Percentiles rank a stretch among this genome's conserved stretches.
Conservation (phyloP, 805 yeast species). For the Saturnispora serradocipensis region DNA sequence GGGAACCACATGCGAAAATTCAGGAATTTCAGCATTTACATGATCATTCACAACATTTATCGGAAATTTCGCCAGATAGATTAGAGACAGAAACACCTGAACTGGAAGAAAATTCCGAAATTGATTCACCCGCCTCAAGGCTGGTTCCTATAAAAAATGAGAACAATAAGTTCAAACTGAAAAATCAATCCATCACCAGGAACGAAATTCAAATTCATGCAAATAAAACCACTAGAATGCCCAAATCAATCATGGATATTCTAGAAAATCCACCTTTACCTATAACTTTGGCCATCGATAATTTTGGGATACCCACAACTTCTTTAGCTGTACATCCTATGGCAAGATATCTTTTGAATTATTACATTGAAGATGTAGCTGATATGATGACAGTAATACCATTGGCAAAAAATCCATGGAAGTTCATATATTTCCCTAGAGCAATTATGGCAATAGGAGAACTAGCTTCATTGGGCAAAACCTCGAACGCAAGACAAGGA, state of each 20-base stretch:
- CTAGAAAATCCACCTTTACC: conserved; percentile 35
- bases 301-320: conserved; percentile 44
- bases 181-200: conserved; percentile 21
- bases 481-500: conserved; percentile 70
- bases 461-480: conserved; percentile 59
- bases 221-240: conserved; percentile 36
- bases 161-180: conserved; percentile 11
- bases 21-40: neutral
- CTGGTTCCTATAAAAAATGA: conserved; percentile 12
- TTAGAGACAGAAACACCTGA: neutral
- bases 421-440: conserved; percentile 73
- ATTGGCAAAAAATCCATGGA: conserved; percentile 77
- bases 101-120: neutral
- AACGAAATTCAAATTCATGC: conserved; percentile 25
- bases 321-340: conserved; percentile 60
- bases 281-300: conserved; percentile 33
- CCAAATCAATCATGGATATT: conserved; percentile 44
- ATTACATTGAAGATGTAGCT: conserved; percentile 69
- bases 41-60: neutral
- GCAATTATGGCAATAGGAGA: conserved; percentile 81
- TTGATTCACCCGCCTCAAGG: conserved; percentile 6
- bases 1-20: neutral
- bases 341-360: conserved; percentile 60
- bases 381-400: conserved; percentile 63
- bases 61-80: neutral